A percentile compares a stretch with the other conserved stretches of the same genome.
phyloP scores from a whole-genome alignment of 2,329 filamentous ascomycete species.

The Kalmusia sp. region DNA sequence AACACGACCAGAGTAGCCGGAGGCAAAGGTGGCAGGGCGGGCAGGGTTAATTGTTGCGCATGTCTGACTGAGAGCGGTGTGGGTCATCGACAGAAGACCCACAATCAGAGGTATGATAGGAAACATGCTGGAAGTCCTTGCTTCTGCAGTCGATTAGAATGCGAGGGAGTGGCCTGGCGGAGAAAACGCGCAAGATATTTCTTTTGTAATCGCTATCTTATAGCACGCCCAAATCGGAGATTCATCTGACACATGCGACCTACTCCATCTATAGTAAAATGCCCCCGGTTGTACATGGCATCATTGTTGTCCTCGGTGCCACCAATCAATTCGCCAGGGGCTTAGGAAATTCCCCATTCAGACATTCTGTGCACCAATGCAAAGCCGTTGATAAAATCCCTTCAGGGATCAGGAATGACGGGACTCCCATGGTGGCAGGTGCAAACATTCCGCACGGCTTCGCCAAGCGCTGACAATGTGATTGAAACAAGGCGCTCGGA shows the following conservation, averaged over 20 bases:
- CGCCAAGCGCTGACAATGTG: constrained; percentile 3
- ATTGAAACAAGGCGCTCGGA: not conserved
- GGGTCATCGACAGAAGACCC: not conserved
- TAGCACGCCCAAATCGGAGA: not conserved
- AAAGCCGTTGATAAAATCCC: not conserved
- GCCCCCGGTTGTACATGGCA: constrained; percentile 3
- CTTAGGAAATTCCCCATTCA: not conserved
- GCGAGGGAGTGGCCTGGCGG: not conserved
- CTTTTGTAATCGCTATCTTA: not conserved
- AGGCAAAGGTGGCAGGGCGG: constrained; percentile 22
- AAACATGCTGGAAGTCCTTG: not conserved
- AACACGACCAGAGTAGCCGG: constrained; percentile 28
- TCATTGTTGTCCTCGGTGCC: not conserved
- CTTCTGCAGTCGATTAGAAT: not conserved
- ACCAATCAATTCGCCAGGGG: not conserved
- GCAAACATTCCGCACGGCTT: not conserved
- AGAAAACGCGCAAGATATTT: no score
- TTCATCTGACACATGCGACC: not conserved
- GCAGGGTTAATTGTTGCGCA: constrained; percentile 27
- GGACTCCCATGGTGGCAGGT: constrained; percentile 5
- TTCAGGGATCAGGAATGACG: not conserved
- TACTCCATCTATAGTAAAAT: not conserved
- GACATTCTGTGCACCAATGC: not conserved
- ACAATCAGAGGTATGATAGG: not conserved
- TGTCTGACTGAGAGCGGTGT: constrained; percentile 13